Base-by-base conservation (phyloP, 208 protist genomes). In the Acanthamoeba culbertsoni region DNA sequence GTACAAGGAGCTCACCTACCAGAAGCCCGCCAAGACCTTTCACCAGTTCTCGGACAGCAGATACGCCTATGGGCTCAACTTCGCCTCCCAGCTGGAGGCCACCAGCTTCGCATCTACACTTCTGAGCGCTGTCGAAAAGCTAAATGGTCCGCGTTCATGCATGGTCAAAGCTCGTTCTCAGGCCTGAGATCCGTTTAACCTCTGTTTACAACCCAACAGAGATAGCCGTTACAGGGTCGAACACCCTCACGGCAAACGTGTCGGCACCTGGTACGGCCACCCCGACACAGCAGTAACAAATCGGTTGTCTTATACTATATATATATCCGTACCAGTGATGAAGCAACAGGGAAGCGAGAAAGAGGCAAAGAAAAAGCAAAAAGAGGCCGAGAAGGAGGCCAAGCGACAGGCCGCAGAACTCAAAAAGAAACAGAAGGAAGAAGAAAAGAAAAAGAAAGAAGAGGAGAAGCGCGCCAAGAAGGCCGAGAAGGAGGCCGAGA, bases 1-100 rank as follows among this genome's bases (percentile, higher is more conserved):
- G 20, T 89, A 51, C 51, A 89, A 89, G 37, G 79, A 89, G 79
- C 28, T 65, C 18, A 89, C 79, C 48, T 89, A 89, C 79, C 79
- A 89, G 79, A 89, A 89, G 42, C 51, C 79, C 18, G 46, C 79
- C 79, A 46, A 89, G 31, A 89, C 79, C 28, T 89, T 89, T 33
- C 79, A 89, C 37, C 79, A 89, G 51, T 89, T 59, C 33, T 89
- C 79, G 2, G 79, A 89, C 79, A 89, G 55, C 28, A 20, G 46
- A 23, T 89, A 43, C 26, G 79, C 79, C n/a, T 89, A 89, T 26
- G 79, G 79, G 12, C 53, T 89, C 31, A 89, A 89, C 79, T 89
- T 89, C 23, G 79, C 79, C 51, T 89, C 79, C 8, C 46, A 89
- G 55, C 79, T 68, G 31, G 79, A 89, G 55, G 79, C 79, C 42